Conservation (phyloP, 345 rosid species). For the Corchorus olitorius region DNA sequence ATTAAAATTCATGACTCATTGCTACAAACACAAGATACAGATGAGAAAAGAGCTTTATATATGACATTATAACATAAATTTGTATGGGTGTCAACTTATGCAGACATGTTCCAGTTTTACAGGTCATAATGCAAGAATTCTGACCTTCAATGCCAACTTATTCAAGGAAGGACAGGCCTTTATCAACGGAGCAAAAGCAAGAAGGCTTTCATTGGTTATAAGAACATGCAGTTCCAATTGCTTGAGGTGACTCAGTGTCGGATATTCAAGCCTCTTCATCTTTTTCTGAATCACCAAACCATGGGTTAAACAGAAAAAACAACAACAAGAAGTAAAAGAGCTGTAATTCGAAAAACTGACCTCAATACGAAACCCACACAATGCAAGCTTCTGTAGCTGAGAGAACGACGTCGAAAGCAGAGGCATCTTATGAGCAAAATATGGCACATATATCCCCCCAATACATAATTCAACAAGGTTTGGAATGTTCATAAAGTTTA, state of each 20-base stretch:
- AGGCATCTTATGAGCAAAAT: not conserved
- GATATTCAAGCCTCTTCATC: not conserved
- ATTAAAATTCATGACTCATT: no score
- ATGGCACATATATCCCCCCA: not conserved
- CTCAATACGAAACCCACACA: not conserved
- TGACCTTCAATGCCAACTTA: not conserved
- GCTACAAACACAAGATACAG: no score
- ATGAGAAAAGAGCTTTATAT: no score
- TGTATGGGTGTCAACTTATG: no score
- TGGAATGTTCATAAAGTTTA: not conserved
- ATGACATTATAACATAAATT: no score
- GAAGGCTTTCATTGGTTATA: not conserved
- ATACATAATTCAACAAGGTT: not conserved
- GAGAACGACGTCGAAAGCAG: not conserved
- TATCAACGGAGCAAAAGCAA: not conserved
- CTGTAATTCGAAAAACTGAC: not conserved
- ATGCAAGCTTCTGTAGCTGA: not conserved
- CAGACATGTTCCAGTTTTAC: not conserved
- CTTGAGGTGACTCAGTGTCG: not conserved
- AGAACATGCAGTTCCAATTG: not conserved
- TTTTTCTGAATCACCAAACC: not conserved
- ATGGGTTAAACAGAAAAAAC: not conserved
- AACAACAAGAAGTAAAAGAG: not conserved
- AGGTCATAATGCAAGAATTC: not conserved
- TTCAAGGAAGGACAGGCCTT: not conserved